Percentiles rank a stretch among this genome's conserved stretches.
Evolutionary conservation across 768 basidiomycete genomes (phyloP).

Genomic region (Macrocybe gigantea): DNA sequence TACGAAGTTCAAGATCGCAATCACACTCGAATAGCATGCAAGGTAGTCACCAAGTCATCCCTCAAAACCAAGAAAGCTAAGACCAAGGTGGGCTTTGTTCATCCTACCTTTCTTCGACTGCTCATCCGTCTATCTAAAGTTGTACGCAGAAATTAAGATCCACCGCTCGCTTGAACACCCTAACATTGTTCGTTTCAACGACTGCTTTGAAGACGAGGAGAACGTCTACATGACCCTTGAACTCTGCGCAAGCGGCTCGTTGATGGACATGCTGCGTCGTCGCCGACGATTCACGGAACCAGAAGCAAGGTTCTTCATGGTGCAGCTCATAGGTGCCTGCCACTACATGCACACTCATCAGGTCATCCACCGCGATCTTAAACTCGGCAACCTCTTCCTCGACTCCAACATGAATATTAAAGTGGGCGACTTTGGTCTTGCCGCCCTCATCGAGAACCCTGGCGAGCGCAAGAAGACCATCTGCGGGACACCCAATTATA

Average conservation of each 20-base stretch:
- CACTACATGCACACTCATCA: slow-evolving; percentile 97
- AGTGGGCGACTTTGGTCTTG: slow-evolving; percentile 96
- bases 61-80: slow-evolving; percentile 96
- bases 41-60: slow-evolving; percentile 90
- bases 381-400: slow-evolving; percentile 92
- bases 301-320: slow-evolving; percentile 87
- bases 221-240: slow-evolving; percentile 98
- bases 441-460: slow-evolving; percentile 92
- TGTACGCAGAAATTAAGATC: slow-evolving; percentile 98
- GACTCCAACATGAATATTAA: slow-evolving; percentile 92
- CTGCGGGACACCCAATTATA: slow-evolving; percentile 98
- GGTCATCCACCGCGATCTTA: slow-evolving; percentile 96
- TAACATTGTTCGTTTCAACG: slow-evolving; percentile 87
- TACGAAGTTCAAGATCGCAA: slow-evolving; percentile 83
- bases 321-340: slow-evolving; percentile 93
- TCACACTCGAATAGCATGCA: slow-evolving; percentile 73
- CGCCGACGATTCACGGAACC: slow-evolving; percentile 87
- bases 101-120: not conserved
- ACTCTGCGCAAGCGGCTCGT: slow-evolving; percentile 82
- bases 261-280: slow-evolving; percentile 87
- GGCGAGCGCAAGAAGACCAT: slow-evolving; percentile 99
- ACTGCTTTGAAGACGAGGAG: slow-evolving; percentile 92
- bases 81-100: slow-evolving; percentile 64
- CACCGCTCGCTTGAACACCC: slow-evolving; percentile 88
- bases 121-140: slow-evolving; percentile 33